These are phyloP conservation scores for Cladosporium sp. DNA, from an alignment of 2,329 filamentous ascomycete species.

Conservation along the genomic window DNA sequence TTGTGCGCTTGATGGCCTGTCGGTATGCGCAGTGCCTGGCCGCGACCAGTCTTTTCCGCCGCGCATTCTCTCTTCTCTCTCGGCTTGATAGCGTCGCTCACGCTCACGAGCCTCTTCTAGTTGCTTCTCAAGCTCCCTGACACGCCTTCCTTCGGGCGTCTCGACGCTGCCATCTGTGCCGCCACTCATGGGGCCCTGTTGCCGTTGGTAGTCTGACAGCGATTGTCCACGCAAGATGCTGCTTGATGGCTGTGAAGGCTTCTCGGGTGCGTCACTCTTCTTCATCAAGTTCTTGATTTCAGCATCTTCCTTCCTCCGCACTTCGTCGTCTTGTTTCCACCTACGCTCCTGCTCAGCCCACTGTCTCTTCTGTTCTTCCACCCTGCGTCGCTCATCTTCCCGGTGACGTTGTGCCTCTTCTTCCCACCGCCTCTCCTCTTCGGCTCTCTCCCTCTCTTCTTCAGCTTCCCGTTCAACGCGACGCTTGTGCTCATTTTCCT, in stretches of 20 bases:
- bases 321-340: conserved; percentile 77
- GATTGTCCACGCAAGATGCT: conserved; percentile 76
- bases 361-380: conserved; percentile 67
- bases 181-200: conserved; percentile 51
- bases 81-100: conserved; percentile 63
- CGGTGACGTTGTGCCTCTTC: conserved; percentile 62
- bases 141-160: conserved; percentile 63
- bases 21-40: conserved; percentile 33
- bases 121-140: conserved; percentile 77
- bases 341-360: conserved; percentile 76
- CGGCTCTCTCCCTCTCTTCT: conserved; percentile 60
- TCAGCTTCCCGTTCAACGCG: conserved; percentile 57
- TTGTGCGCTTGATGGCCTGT: conserved; percentile 37
- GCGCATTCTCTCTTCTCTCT: conserved; percentile 55
- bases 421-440: conserved; percentile 68
- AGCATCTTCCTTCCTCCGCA: conserved; percentile 68
- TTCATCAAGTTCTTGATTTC: conserved; percentile 66
- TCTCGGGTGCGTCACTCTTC: conserved; percentile 61
- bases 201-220: conserved; percentile 80
- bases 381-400: conserved; percentile 59
- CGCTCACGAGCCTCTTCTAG: conserved; percentile 67
- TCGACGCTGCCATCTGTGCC: conserved; percentile 41
- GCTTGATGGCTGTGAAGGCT: conserved; percentile 42
- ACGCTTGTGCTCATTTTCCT: conserved; percentile 54
- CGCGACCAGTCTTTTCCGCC: conserved; percentile 39